Conservation (phyloP, 768 basidiomycete genomes). For the Lentinula edodes region DNA sequence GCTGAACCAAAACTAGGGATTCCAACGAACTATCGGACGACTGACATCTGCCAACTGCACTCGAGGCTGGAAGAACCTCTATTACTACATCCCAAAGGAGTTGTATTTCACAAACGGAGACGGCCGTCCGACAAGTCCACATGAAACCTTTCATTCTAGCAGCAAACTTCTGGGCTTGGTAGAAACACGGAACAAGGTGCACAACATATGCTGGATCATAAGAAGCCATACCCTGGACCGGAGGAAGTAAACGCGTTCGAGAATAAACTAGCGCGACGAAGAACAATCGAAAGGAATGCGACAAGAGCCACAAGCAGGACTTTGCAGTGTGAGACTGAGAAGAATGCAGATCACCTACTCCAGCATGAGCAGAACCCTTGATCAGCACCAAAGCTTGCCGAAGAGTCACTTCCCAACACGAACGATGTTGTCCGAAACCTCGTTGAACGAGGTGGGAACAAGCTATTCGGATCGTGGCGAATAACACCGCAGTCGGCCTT, state of each 20-base stretch:
- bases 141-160: not conserved
- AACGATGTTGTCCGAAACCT: not conserved
- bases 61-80: slow-evolving; percentile 6
- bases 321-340: not conserved
- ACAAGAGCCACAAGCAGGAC: not conserved
- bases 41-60: not conserved
- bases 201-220: not conserved
- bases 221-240: not conserved
- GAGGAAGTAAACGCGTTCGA: not conserved
- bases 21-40: not conserved
- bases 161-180: not conserved
- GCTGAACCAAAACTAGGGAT: not conserved
- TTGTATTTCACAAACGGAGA: not conserved
- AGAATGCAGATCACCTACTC: not conserved
- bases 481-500: slow-evolving; percentile 3
- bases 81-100: slow-evolving; percentile 5
- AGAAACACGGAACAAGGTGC: not conserved
- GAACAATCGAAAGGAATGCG: not conserved
- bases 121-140: not conserved
- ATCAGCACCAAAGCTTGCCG: not conserved
- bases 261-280: slow-evolving; percentile 4
- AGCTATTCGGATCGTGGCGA: not conserved
- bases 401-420: not conserved
- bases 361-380: not conserved
- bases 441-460: not conserved